Conservation (phyloP, 2,329 filamentous ascomycete genomes). For the Claviceps citrina region DNA sequence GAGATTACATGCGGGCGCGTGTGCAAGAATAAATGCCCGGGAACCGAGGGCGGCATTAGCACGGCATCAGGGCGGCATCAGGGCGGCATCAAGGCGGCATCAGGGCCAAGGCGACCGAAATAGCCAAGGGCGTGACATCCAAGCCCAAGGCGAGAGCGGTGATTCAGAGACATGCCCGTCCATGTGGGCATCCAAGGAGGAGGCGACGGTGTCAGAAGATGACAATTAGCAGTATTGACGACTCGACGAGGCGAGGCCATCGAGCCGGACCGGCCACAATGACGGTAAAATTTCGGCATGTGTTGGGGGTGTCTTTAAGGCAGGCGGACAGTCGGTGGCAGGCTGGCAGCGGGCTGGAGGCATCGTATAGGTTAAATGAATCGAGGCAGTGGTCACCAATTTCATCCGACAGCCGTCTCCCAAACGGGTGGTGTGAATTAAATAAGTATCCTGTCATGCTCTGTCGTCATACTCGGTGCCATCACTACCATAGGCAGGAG, state of each 20-base stretch:
- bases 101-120: background rate
- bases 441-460: background rate
- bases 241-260: too few species aligned
- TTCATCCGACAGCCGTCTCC: too few species aligned
- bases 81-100: background rate
- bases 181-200: slow-evolving; percentile 1
- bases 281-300: too few species aligned
- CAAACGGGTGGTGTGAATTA: background rate
- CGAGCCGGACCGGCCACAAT: slow-evolving; percentile 3
- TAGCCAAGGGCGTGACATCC: background rate
- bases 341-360: too few species aligned
- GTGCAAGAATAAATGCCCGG: slow-evolving; percentile 1
- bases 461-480: background rate
- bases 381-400: too few species aligned
- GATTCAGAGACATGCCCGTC: slow-evolving; percentile 1
- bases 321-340: too few species aligned
- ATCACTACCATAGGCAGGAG: background rate
- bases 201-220: slow-evolving; percentile 3
- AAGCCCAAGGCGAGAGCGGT: slow-evolving; percentile 3
- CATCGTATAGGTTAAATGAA: too few species aligned
- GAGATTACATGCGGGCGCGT: background rate
- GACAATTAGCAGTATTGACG: background rate
- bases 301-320: too few species aligned
- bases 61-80: background rate
- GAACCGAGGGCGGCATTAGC: background rate